Base-by-base conservation (phyloP, 768 basidiomycete genomes). In the Daedaleopsis nitida region DNA sequence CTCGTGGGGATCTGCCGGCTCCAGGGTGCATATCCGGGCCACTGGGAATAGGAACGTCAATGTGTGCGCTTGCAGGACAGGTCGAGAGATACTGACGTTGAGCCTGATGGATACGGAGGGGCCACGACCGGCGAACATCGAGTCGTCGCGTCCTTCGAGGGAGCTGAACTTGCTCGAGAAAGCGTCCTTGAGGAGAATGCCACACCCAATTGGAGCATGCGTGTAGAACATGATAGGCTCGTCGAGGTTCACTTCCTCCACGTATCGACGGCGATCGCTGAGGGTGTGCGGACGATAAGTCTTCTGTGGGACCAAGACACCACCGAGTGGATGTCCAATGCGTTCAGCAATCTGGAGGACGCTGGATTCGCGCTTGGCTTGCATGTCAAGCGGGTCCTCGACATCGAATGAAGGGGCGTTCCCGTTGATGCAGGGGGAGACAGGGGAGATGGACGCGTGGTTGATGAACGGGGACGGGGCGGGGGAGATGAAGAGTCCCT, bases 1-100 rank as follows among this genome's bases (percentile, higher is more conserved):
- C 86, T 85, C 1, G 90, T 92, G 9, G 91, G 91, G 62, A 92
- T 92, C 70, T 92, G 91, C 57, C 88, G 81, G 58, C 86, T 88
- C 89, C 89, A 92, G 49, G 84, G 81, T 34, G 83, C 76, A 65
- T 92, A 92, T 1, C 91, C 89, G 5, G 89, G 89, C 91, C 91
- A 92, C 90, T 92, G 61, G 35, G 39, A 21, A 12, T 13, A 38
- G 44, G 17, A 21, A 14, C 45, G 27, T 65, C 61, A 65, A 59
- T 50, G 59, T 58, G 47, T 52, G 38, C 13, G 21, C 45, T 43
- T 43, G 32, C 16, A 17, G 61, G 21, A 59, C 58, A 45, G 1
- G 24, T 38, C 52, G 59, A 34, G 52, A 49, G 35, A 43, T 45
- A 64, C 82, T 66, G 65, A 86, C 90, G 80, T 90, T 88, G 24